Base-by-base conservation (phyloP, 208 protist genomes). In the Trypanosoma cruzi region DNA sequence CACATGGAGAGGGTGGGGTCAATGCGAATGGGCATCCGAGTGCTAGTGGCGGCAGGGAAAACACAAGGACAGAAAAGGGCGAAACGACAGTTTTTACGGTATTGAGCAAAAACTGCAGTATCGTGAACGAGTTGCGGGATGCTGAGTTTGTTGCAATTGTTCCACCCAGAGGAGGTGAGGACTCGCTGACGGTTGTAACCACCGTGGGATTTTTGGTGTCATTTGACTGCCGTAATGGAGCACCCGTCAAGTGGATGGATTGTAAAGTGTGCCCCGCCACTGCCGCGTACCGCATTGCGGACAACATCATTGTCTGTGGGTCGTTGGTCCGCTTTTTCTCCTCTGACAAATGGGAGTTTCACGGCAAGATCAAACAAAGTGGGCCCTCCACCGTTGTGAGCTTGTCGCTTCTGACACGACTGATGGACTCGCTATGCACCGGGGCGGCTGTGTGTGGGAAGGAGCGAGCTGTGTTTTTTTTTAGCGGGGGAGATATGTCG, bases 191-290 rank as follows among this genome's bases (percentile, higher is more conserved):
- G 4, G 88, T 77, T 11, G 81, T 96, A 14, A 92, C 90, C 0
- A 68, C 63, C 16, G 65, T 22, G 5, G 90, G 90, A 40, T 86
- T 81, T 67, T 63, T 96, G 16, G 85, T 96, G 13, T 77, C 80
- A 14, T 84, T 93, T 57, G 80, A 90, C 71, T 37, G 55, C n/a
- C 48, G 64, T 13, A 90, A 71, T 24, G 88, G 90, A 6, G 71
- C 82, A 0, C 77, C 91, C 22, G 46, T 88, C 42, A 83, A 84
- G n/a, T 96, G 90, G 88, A 96, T 96, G 90, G 86, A 96, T 69
- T 90, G 88, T 73, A 93, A 93, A 77, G 81, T 94, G 32, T 82
- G 75, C 13, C 60, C 75, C 24, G 85, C 82, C 2, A 74, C 73
- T 2, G 63, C 72, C 1, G 73, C 85, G 11, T 74, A 70, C 18